Conservation (phyloP, 139 green algal genomes). For the Mychonastes homosphaera region DNA sequence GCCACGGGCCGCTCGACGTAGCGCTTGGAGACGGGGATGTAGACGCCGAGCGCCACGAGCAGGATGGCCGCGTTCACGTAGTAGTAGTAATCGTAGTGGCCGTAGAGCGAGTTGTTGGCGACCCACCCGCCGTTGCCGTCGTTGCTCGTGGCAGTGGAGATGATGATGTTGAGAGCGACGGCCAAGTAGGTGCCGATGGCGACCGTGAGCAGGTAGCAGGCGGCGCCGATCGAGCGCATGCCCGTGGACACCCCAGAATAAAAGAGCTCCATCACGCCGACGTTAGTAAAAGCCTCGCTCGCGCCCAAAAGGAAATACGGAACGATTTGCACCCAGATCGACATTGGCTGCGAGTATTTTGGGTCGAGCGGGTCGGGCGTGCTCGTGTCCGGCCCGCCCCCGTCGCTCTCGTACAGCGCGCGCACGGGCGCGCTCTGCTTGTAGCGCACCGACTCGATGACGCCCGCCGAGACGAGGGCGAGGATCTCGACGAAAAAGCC, state of each 20-base stretch:
- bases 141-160: constrained; percentile 1
- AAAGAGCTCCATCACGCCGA: constrained; percentile 39
- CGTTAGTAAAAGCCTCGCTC: constrained; percentile 26
- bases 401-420: no score
- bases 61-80: constrained; percentile 20
- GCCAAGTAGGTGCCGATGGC: constrained; percentile 32
- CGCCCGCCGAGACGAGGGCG: background rate
- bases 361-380: no score
- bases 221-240: constrained; percentile 23
- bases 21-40: constrained; percentile 1
- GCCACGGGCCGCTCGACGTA: constrained; percentile 15
- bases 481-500: constrained; percentile 1
- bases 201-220: constrained; percentile 25
- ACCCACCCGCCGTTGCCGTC: constrained; percentile 8
- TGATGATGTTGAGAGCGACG: constrained; percentile 13
- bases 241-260: constrained; percentile 31
- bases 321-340: constrained; percentile 30
- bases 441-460: no score
- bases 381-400: no score
- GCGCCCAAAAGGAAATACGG: constrained; percentile 33
- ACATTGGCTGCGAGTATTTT: no score
- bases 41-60: constrained; percentile 1
- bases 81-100: constrained; percentile 11
- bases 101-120: constrained; percentile 17
- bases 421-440: no score